Conservation (phyloP, 164 flowering plant species). For the Annona squamosa region DNA sequence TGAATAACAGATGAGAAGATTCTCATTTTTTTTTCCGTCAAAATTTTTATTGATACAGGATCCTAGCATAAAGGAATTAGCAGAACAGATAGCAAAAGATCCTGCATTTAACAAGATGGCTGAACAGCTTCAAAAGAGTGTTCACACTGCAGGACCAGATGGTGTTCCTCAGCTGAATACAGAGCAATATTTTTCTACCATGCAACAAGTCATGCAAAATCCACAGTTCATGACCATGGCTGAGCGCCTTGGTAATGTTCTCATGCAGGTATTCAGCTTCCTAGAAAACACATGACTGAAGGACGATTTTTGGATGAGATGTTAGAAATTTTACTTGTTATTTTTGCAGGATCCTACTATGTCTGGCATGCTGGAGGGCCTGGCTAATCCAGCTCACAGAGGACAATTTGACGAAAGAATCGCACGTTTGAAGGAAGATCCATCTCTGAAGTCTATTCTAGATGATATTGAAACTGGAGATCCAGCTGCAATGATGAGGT, state of each 20-base stretch:
- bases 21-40: background rate
- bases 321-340: background rate
- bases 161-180: conserved; percentile 65
- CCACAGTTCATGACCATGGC: conserved; percentile 97
- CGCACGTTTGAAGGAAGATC: conserved; percentile 75
- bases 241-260: conserved; percentile 87
- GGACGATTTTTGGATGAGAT: conserved; percentile 1
- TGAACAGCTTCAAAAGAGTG: conserved; percentile 78
- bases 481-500: conserved; percentile 84
- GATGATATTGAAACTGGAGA: conserved; percentile 92
- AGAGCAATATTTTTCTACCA: conserved; percentile 68
- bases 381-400: conserved; percentile 57
- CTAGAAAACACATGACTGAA: background rate
- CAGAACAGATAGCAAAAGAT: conserved; percentile 89
- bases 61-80: conserved; percentile 83
- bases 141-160: conserved; percentile 54
- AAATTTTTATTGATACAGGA: conserved; percentile 33
- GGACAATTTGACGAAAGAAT: conserved; percentile 80
- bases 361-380: conserved; percentile 68
- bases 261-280: conserved; percentile 63
- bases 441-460: conserved; percentile 70
- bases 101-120: conserved; percentile 94
- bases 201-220: conserved; percentile 97
- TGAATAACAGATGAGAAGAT: background rate
- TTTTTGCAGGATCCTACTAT: conserved; percentile 76